Base-by-base conservation (phyloP, 805 yeast genomes). In the Clavispora phyllophila region DNA sequence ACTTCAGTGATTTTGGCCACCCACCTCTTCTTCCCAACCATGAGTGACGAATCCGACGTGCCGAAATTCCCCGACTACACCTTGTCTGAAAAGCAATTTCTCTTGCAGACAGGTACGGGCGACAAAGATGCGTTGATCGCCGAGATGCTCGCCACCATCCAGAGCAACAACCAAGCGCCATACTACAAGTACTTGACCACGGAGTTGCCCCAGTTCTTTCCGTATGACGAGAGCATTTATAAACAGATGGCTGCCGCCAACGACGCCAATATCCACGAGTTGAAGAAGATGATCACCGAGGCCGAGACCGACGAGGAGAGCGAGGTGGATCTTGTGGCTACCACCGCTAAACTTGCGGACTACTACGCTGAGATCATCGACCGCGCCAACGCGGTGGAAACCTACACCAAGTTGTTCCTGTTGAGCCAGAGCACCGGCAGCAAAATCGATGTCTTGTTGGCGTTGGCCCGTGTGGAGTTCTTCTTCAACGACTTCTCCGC, bases 331-430 rank as follows among this genome's bases (percentile, higher is more conserved):
- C 75, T 81, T 29, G 81, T 89, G 8, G 82, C 81, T 48, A 80
- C 82, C 36, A 84, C 88, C 76, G 78, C 81, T 43, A 78, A 81
- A 56, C 76, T 93, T 24, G 97, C 96, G 27, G 95, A 90, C 60
- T 87, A 82, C 65, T 91, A 87, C 63, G 81, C 96, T 10, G 71
- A 73, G 46, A 86, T 89, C 55, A 91, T 96, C 48, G 96, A 91
- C 62, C 77, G 80, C 49, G 66, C 70, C 26, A 82, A 84, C 53
- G 91, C 96, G 7, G 66, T 77, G 33, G 65, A 70, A 26, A 79
- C 87, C 1, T 73, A 86, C 54, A 75, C 79, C 46, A 84, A 82
- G 56, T 89, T 96, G 2, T 72, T 81, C 46, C 89, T 83, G 39
- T 68, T 83, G 52, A 81, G 96, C 0, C 91, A 91, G 31, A 82